Conservation (phyloP, 805 yeast species). For the Lachancea lanzarotensis region DNA sequence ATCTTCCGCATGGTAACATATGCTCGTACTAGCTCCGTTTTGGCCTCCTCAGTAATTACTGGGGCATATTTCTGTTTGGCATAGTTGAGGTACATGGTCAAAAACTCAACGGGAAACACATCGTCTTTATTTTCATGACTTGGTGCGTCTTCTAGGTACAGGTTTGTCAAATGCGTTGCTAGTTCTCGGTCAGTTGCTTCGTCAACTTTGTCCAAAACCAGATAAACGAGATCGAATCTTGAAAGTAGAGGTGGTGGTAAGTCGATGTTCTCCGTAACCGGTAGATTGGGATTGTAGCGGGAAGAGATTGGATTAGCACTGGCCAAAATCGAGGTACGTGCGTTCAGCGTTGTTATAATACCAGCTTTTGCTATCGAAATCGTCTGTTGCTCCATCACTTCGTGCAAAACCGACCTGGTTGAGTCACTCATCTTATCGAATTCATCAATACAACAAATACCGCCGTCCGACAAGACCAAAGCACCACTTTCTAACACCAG, state of each 20-base stretch:
- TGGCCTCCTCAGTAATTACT: constrained; percentile 71
- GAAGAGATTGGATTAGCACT: constrained; percentile 97
- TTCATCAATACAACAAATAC: constrained; percentile 98
- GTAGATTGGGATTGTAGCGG: constrained; percentile 87
- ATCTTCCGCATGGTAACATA: constrained; percentile 91
- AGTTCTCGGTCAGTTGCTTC: constrained; percentile 75
- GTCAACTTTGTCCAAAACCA: constrained; percentile 88
- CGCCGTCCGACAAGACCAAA: constrained; percentile 91
- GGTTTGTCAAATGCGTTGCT: constrained; percentile 83
- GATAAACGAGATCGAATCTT: constrained; percentile 88
- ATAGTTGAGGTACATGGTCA: constrained; percentile 85
- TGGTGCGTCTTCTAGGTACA: constrained; percentile 87
- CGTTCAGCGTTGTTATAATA: constrained; percentile 92
- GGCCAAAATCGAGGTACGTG: constrained; percentile 91
- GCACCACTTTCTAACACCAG: constrained; percentile 95
- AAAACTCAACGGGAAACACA: constrained; percentile 76
- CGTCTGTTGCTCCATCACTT: constrained; percentile 99
- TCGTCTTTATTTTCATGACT: constrained; percentile 61
- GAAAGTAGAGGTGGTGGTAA: constrained; percentile 93
- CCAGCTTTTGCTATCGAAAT: constrained; percentile 98
- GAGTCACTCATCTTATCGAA: constrained; percentile 96
- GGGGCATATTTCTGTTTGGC: constrained; percentile 86
- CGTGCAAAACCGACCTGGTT: constrained; percentile 91
- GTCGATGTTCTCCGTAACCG: constrained; percentile 93
- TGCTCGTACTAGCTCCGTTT: constrained; percentile 73